Base-by-base conservation (phyloP, 1,284 basidiomycete genomes). In the Coniferiporia weirii region DNA sequence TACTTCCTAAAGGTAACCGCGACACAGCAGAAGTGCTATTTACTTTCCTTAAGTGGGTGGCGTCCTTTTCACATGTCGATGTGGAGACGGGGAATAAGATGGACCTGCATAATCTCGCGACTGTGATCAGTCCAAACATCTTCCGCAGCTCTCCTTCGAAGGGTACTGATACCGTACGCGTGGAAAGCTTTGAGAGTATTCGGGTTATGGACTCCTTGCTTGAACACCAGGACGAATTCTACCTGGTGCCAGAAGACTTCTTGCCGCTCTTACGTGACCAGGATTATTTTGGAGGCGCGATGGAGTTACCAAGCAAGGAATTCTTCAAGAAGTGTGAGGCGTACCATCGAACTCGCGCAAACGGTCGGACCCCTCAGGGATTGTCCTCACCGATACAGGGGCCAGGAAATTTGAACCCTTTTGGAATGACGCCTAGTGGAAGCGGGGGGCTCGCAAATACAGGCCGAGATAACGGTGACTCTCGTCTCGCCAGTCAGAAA, bases 21-120 rank as follows among this genome's bases (percentile, higher is more conserved):
- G 97, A 99, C 72, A 98, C 95, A 27, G 86, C 98, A 84, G 96
- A 99, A 74, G 94, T 98, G 51, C 77, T 99, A 48, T 98, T 98
- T 69, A 95, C 98, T 17, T 99, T 99, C 77, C 80, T 99, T 66
- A 96, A 97, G 73, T 99, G 97, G 97, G 96, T 99, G 1, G 96
- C 96, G 4, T 96, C 94, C 4, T 99, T 99, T 72, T 95, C 96
- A 49, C 95, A 99, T 74, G 85, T 97, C 74, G 96, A 99, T 70
- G 95, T 96, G 68, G 94, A 96, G 72, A 98, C 96, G 0, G 96
- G 96, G 43, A 95, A 92, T 76, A 96, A 96, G 76, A 99, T 99
- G 96, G 96, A 99, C 73, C 77, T 98, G 53, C 83, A 83, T 38
- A 99, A 99, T 71, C 79, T 99, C 64, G 95, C 96, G n/a, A 98